Base-by-base conservation (phyloP, 495 filamentous ascomycete species). In the Aspergillus funiculosus region DNA sequence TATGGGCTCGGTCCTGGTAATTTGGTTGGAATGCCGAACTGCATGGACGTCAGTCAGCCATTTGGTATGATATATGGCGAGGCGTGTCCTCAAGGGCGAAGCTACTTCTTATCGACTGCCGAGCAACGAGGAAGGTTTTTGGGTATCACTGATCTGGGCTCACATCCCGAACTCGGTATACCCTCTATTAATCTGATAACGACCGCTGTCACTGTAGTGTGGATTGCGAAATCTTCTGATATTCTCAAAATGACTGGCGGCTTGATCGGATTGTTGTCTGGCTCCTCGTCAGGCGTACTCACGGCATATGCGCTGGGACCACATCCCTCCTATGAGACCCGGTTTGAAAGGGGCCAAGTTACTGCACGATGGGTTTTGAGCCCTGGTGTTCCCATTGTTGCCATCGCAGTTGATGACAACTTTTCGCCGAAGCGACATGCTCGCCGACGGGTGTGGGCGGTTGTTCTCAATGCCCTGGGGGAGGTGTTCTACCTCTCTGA, bases 341-440 rank as follows among this genome's bases (percentile, higher is more conserved):
- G 83, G 14, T 80, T 82, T 51, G 73, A 75, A 27, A 78, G 80
- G 20, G 89, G 87, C 4, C 83, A 90, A 45, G 71, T 89, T 31
- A 92, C 87, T 19, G 85, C 85, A 41, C 82, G 79, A 51, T 97
- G 90, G 89, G 80, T 86, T 17, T 71, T 98, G 18, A 86, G 87
- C 51, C 94, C 92, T 2, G 92, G 92, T 30, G 87, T 98, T 4
- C 92, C 92, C 4, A 90, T 98, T 32, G 78, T 96, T 26, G 78
- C 79, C 10, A 82, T 98, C 48, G 79, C 80, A 25, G 84, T 95
- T 4, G 94, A 97, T 54, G 86, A 94, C 20, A 77, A 76, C 22
- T 90, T 85, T 59, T 86, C 79, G 18, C 53, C 73, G 13, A 78
- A 78, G 50, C 80, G 90, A 19, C 77, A 84, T 52, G 68, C 75